Evolutionary conservation across 192 early-diverging fungal genomes (phyloP).

Genomic region (Gaertneriomyces semiglobifer): DNA sequence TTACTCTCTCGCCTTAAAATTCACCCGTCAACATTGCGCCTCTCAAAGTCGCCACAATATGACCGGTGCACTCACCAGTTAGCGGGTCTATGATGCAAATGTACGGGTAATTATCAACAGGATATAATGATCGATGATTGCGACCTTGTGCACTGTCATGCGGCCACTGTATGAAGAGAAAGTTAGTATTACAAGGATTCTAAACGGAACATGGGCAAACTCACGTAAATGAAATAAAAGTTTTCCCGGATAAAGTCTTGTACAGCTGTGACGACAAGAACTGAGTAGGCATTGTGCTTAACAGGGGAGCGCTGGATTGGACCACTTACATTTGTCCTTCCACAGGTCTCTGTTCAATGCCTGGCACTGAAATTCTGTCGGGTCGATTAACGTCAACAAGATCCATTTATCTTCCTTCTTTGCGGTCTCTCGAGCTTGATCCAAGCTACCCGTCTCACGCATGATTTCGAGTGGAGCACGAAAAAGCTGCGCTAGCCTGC

Average conservation of each 20-base stretch:
- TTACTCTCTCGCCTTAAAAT: constrained; percentile 69
- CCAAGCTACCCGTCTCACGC: constrained; percentile 58
- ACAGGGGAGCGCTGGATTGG: neutral
- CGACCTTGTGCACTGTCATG: constrained; percentile 66
- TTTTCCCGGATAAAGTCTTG: constrained; percentile 71
- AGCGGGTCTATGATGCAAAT: constrained; percentile 84
- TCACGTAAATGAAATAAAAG: constrained; percentile 85
- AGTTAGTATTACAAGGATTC: neutral
- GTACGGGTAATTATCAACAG: constrained; percentile 70
- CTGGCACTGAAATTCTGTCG: constrained; percentile 81
- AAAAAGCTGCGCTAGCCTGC: constrained; percentile 66
- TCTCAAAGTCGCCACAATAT: no score
- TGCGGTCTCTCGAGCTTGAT: constrained; percentile 62
- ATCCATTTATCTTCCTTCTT: constrained; percentile 70
- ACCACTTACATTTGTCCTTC: constrained; percentile 56
- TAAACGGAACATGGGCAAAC: neutral
- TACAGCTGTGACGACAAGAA: constrained; percentile 39
- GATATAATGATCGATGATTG: constrained; percentile 71
- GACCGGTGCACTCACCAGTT: constrained; percentile 55
- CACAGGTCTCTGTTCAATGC: constrained; percentile 92
- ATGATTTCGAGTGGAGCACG: constrained; percentile 87
- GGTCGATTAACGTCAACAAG: constrained; percentile 81
- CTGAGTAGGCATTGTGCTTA: neutral
- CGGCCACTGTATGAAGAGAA: constrained; percentile 37
- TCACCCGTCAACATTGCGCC: neutral